Conservation (phyloP, 345 rosid species). For the Pistacia integerrima region DNA sequence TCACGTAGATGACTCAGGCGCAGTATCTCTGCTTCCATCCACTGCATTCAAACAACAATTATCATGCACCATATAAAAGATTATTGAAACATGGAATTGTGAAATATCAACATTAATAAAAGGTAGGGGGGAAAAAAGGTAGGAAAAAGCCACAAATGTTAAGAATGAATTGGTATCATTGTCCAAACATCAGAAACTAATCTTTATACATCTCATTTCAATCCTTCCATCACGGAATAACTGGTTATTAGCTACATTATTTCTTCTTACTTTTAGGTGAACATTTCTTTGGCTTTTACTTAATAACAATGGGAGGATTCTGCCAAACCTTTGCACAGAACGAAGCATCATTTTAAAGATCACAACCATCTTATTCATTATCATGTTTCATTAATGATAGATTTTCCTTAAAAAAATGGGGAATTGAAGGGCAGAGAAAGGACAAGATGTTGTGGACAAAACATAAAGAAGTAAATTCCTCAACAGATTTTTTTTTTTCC, state of each 20-base stretch:
- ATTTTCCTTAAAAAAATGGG: background rate
- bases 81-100: slow-evolving; percentile 6
- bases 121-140: background rate
- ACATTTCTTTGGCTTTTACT: background rate
- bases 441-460: background rate
- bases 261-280: background rate
- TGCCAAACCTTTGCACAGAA: background rate
- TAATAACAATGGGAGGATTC: background rate
- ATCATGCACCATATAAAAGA: slow-evolving; percentile 14
- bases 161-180: background rate
- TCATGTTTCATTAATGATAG: background rate
- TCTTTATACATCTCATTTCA: background rate
- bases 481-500: background rate
- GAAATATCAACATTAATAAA: background rate
- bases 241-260: background rate
- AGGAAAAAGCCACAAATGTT: background rate
- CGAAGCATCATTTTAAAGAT: background rate
- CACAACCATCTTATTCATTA: background rate
- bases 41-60: slow-evolving; percentile 49
- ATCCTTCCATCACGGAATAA: background rate
- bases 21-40: slow-evolving; percentile 81
- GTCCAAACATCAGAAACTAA: background rate
- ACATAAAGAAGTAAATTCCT: background rate
- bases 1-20: slow-evolving; percentile 95
- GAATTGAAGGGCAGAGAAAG: background rate